Base-by-base conservation (phyloP, 1,139 yeast genomes). In the Sugiyamaella sp. region DNA sequence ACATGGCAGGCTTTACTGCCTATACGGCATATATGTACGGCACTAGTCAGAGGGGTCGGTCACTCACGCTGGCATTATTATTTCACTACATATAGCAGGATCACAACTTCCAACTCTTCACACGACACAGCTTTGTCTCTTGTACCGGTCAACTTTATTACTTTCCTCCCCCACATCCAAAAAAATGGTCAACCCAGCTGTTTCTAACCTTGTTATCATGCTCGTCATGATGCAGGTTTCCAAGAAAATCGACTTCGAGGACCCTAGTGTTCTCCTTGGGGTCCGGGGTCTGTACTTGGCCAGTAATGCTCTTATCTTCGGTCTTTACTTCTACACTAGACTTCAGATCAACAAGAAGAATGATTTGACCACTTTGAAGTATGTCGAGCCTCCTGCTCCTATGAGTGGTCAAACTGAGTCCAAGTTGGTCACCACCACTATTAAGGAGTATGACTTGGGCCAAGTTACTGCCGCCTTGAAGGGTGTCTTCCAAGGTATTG, bases 161-260 rank as follows among this genome's bases (percentile, higher is more conserved):
- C 27, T 44, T 44, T 22, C n/a, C n/a, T n/a, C n/a, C n/a, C n/a
- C n/a, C 42, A 12, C 25, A 22, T 20, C 32, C 47, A 16, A 19
- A 32, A 56, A 43, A 51, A 60, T 63, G 62, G 49, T 48, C 16
- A 63, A 89, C 70, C 95, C 99, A 50, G 96, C 96, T 64, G 77
- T 90, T 62, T 75, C 90, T 63, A 91, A 93, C 76, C 76, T 93
- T 67, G 89, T 80, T 65, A 76, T 93, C 81, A 91, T 91, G 97
- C 86, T 93, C 71, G 86, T 85, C 79, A 88, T 90, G 90, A 93
- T 91, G 97, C 98, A 93, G 75, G 86, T 90, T 60, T 83, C 97
- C 62, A 89, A 90, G 75, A 83, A 82, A 71, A 79, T 93, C 61
- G 95, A 93, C 72, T 85, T 91, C 75, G 98, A 91, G 72, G 82